A percentile compares a stretch with the other conserved stretches of the same genome.
Conservation (phyloP, 2,329 filamentous ascomycete species). For the Colletotrichum navitas region DNA sequence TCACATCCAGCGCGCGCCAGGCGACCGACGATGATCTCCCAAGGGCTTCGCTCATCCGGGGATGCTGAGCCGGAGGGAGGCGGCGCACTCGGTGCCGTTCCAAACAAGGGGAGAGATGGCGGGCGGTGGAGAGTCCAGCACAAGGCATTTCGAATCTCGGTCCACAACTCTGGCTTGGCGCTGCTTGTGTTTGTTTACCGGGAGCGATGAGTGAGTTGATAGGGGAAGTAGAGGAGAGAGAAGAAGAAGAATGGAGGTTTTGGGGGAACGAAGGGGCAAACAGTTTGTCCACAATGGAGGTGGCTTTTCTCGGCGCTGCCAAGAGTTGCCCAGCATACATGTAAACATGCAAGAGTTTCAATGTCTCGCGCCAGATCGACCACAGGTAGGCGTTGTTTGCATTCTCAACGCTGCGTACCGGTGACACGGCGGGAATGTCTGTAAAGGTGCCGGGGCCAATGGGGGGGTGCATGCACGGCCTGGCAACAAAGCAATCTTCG, state of each 20-base stretch:
- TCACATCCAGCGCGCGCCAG: neutral
- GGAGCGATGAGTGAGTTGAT: neutral
- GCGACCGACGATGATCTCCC: no score
- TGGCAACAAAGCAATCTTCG: neutral
- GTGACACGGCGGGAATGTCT: neutral
- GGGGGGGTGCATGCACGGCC: neutral
- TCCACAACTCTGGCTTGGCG: neutral
- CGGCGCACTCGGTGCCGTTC: neutral
- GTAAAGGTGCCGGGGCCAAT: neutral
- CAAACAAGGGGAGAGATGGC: conserved; percentile 10
- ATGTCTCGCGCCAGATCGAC: neutral
- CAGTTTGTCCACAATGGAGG: neutral
- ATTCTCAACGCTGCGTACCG: neutral
- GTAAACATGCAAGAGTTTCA: neutral
- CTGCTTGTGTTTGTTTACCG: neutral
- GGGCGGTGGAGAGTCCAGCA: neutral
- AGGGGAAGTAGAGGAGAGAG: neutral
- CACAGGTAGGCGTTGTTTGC: no score
- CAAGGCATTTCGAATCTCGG: neutral
- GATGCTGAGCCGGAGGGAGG: neutral
- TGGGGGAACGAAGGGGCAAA: neutral
- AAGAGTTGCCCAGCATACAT: neutral
- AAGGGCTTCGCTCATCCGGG: no score
- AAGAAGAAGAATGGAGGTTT: neutral
- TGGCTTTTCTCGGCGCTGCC: neutral